Base-by-base conservation (phyloP, 208 protist genomes). In the Wallacemonas collosoma region DNA sequence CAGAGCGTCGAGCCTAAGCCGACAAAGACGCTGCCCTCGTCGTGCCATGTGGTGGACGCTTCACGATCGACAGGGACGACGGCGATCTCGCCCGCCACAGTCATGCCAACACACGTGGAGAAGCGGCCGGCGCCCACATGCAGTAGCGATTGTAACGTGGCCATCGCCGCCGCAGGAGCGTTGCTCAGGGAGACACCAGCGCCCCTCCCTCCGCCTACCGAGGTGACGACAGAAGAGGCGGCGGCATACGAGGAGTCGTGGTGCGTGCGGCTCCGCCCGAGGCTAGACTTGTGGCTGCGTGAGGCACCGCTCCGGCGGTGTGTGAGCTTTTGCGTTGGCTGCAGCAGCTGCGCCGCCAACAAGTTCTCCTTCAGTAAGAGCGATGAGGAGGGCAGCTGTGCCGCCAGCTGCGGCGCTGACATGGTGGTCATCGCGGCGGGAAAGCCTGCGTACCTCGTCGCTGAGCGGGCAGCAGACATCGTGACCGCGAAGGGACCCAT, bases 81-180 rank as follows among this genome's bases (percentile, higher is more conserved):
- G 36, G 76, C 74, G 6, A 95, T 54, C 74, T 93, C 85, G 2
- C 91, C 91, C 5, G 81, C 77, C 9, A 66, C 47, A 68, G 86
- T 93, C 72, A 95, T 85, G 58, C 81, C 88, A 14, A 91, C 83
- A 41, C 93, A 74, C 45, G 64, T 85, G 7, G 88, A 87, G 38
- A 85, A 81, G 53, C 77, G 70, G 58, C 87, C 87, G 2, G 74
- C 66, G 3, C 89, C 89, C 11, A 81, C 62, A 35, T 68, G 79
- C 55, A 84, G 71, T 1, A 71, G 58, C 47, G 58, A 43, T 39
- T 75, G 73, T 63, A 86, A 68, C 35, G 70, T 72, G 45, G 73
- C 57, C 7, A 73, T 76, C 7, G 81, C 71, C 14, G 60, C 73
- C 6, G 74, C 68, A 1, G 68, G 66, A 14, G 77, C 72, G 45